Evolutionary conservation across 208 protist genomes (phyloP), one percentile per base, ranked within the genome.

Genomic region (Spironucleus salmonicida): DNA sequence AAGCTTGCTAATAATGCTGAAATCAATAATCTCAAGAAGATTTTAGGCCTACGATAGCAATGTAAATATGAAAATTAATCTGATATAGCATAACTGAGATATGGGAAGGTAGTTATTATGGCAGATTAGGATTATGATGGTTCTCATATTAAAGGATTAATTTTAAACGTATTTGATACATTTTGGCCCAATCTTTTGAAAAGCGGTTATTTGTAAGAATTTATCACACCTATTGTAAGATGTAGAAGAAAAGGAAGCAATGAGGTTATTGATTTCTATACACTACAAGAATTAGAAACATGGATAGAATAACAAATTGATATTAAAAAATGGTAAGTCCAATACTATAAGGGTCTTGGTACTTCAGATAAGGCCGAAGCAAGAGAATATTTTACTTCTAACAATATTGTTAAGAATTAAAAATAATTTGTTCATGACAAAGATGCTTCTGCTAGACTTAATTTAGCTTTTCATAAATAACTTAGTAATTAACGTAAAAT

Each of bases 21-120:
- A 81, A 80, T 94, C 76, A 84, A 88, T 74, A 87, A 92, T 75
- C 76, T 94, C 0, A 86, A 80, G 32, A 58, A 80, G 58, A 86
- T 86, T 34, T n/a, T 86, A 23, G 84, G 93, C 4, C 84, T 98
- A 11, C 89, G 95, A 80, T 81, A 93, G 58, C 83, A 86, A 0
- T 87, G 93, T 74, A 87, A 87, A 69, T 94, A 97, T 85, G 83
- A 79, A n/a, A 58, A 86, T 69, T 1, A 35, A 53, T 40, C 41
- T 2, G 53, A 32, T 13, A n/a, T 84, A 15, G 78, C 92, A 39
- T 78, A 81, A 30, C 85, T 99, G 45, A 89, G 97, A 68, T 99
- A 99, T 87, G 97, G 97, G 9, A 89, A 92, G 69, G 79, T 99
- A 39, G 99, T 99, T 95, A 97, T 99, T 77, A 99, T 99, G 97